Evolutionary conservation across 257 asterid genomes (phyloP).

Genomic region (Solanum bulbocastanum): DNA sequence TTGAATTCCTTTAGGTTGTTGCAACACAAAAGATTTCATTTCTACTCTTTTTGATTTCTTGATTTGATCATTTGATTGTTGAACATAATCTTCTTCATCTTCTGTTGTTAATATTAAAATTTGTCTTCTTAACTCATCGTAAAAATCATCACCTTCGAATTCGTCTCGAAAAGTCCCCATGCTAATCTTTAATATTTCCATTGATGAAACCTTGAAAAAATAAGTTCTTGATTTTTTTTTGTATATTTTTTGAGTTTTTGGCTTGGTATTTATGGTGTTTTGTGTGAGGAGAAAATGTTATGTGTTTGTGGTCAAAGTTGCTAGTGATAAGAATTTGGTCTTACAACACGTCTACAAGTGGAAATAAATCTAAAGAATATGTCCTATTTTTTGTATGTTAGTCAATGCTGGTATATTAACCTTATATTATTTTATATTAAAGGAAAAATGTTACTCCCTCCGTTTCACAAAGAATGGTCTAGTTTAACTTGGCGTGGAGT

Average conservation of each 20-base stretch:
- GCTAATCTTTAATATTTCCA: slow-evolving; percentile 20
- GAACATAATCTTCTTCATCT: background rate
- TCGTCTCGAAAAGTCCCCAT: slow-evolving; percentile 13
- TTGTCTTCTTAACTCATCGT: slow-evolving; percentile 6
- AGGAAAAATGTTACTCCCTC: background rate
- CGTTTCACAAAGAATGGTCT: too few relatives aligned
- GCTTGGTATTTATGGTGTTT: background rate
- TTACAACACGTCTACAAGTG: slow-evolving; percentile 20
- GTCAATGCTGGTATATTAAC: background rate
- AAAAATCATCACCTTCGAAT: slow-evolving; percentile 10
- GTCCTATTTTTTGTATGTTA: slow-evolving; percentile 30
- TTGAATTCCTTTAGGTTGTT: slow-evolving; percentile 8
- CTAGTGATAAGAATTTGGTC: slow-evolving; percentile 9
- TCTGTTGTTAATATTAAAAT: slow-evolving; percentile 2
- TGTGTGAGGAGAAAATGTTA: background rate
- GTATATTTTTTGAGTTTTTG: background rate
- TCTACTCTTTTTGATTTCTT: background rate
- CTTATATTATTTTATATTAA: background rate
- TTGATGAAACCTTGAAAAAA: background rate
- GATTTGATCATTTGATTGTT: background rate
- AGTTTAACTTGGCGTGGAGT: too few relatives aligned
- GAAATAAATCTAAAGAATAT: slow-evolving; percentile 27
- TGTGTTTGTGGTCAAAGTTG: slow-evolving; percentile 29
- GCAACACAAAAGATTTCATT: background rate
- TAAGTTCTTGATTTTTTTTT: background rate